Evolutionary conservation across 768 basidiomycete species (phyloP), one percentile per base, ranked within the genome.

Genomic region (Psilocybe subaeruginosa): DNA sequence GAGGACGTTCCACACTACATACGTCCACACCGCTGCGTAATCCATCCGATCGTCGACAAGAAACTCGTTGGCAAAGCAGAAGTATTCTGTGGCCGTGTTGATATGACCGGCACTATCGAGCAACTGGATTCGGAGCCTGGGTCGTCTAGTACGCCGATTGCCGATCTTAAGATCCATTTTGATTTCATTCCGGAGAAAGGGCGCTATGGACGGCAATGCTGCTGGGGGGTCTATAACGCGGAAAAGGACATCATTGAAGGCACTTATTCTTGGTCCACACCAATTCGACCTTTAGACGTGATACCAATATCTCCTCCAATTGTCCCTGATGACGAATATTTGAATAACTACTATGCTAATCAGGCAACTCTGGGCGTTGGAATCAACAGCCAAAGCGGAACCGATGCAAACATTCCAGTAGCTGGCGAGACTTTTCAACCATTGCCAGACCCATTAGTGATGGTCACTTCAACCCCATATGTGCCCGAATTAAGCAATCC

Each of bases 1-100:
- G 19, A 41, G 16, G 58, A 37, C 23, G 31, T 39, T 37, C 33
- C 33, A 35, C 30, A 17, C 8, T 48, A 58, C 4, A 11, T 29
- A 30, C 49, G 49, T 11, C 30, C 54, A 1, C 47, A 45, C 31
- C 49, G n/a, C 31, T 65, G 48, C 29, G 41, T 56, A 12, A 57
- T 65, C 3, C 43, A 57, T n/a, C 46, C 61, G n/a, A 27, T 56
- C 11, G 8, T 52, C 4, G 50, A 57, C 45, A 56, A 53, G 4
- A 54, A 56, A 16, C 14, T 62, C 6, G 30, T 29, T 4, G 64
- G 54, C 1, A 62, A 49, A 17, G 58, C 48, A 12, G 58, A 57
- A 14, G 58, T 41, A 3, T 60, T 51, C 51, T 56, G 53, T 8
- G 58, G 48, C 12, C 19, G 12, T 3, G 14, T 58, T 0, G 31